A percentile compares a stretch with the other conserved stretches of the same genome.
Conservation (phyloP, 176 grass and related monocot genomes). For the Zea luxurians region DNA sequence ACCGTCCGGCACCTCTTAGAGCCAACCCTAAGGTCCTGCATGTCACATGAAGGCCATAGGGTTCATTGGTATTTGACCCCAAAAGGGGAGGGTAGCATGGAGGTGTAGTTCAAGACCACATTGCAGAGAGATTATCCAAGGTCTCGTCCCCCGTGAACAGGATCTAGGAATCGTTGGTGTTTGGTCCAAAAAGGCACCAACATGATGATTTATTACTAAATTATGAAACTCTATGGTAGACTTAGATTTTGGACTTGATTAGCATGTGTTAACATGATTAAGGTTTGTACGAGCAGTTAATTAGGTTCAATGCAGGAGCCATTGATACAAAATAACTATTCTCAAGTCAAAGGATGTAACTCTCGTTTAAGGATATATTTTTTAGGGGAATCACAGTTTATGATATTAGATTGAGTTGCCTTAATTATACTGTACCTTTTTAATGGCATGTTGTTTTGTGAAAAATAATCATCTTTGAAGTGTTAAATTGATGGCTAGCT, state of each 20-base stretch:
- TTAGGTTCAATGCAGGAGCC: not conserved
- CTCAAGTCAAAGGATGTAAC: not conserved
- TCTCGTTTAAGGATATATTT: not conserved
- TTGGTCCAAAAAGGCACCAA: too few relatives aligned
- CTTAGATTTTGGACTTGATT: not conserved
- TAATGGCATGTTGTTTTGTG: not conserved
- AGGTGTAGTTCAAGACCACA: too few relatives aligned
- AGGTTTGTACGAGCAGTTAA: not conserved
- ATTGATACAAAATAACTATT: not conserved
- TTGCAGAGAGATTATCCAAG: too few relatives aligned
- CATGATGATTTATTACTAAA: too few relatives aligned
- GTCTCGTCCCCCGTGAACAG: too few relatives aligned
- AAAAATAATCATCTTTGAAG: not conserved
- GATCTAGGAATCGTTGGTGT: too few relatives aligned
- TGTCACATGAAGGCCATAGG: too few relatives aligned
- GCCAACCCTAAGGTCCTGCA: too few relatives aligned
- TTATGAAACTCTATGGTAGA: too few relatives aligned
- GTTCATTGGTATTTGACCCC: too few relatives aligned
- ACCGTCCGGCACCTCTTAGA: too few relatives aligned
- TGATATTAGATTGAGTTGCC: not conserved
- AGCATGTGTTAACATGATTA: not conserved
- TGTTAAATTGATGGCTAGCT: not conserved
- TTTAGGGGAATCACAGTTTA: not conserved
- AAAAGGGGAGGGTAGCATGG: too few relatives aligned
- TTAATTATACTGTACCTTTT: not conserved